Percentiles rank a stretch among this genome's conserved stretches.
These are phyloP conservation scores for Nitzschia sp. DNA, from an alignment of 108 stramenopile genomes.

Conservation along the genomic window DNA sequence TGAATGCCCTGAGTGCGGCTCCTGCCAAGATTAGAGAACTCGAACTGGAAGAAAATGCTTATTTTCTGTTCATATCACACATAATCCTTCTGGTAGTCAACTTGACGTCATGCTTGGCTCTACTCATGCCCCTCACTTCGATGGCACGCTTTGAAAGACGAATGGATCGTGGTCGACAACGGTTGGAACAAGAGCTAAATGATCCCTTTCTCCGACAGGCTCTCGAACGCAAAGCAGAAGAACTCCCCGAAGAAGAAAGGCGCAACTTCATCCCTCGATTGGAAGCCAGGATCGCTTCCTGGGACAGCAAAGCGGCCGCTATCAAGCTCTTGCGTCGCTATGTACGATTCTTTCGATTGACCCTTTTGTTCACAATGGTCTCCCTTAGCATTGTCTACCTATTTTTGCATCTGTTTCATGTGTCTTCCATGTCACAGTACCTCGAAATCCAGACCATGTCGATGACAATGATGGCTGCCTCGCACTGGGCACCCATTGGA, in stretches of 20 bases:
- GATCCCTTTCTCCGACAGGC: not conserved
- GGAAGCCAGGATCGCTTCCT: not conserved
- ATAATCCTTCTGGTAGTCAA: not conserved
- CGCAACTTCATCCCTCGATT: not conserved
- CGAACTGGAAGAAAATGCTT: not conserved
- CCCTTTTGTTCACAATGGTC: not conserved
- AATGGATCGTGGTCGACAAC: not conserved
- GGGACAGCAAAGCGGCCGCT: conserved; percentile 1
- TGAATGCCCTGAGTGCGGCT: not conserved
- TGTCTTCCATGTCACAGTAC: not conserved
- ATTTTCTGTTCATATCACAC: not conserved
- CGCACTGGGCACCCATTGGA: not conserved
- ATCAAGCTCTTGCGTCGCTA: not conserved
- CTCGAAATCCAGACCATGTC: not conserved
- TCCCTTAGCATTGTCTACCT: not conserved
- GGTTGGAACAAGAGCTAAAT: conserved; percentile 6
- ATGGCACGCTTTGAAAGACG: not conserved
- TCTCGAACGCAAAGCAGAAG: not conserved
- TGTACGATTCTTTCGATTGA: not conserved
- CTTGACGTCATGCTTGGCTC: not conserved
- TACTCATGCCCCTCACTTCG: not conserved
- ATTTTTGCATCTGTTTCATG: not conserved
- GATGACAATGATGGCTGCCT: not conserved
- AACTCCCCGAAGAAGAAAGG: not conserved
- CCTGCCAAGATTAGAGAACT: not conserved